Evolutionary conservation across 1,284 basidiomycete species (phyloP), one percentile per base, ranked within the genome.

Genomic region (Gomphus sp.): DNA sequence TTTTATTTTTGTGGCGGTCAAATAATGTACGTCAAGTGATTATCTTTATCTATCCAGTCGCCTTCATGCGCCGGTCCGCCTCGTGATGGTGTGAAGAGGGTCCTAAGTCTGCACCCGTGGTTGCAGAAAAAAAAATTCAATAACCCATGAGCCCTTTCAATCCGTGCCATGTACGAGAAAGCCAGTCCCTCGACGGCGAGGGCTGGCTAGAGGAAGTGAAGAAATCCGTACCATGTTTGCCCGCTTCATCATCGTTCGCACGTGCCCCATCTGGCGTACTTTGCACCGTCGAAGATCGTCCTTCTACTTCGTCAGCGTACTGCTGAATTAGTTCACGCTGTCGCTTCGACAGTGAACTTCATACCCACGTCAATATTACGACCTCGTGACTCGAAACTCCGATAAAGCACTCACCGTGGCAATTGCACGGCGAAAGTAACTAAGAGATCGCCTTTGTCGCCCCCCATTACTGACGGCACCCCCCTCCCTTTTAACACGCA

Each of bases 401-500:
- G 63, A 45, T 53, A 56, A 50, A 34, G 52, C 50, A 70, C 84
- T 72, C 70, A 94, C 93, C 95, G 86, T 28, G 97, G 97, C 66
- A 99, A 82, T 66, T 89, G 83, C 48, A 98, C 80, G 53, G 81
- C 82, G 75, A 98, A 99, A 52, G 86, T 84, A 59, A 99, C 91
- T 68, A 95, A 90, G 60, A 98, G 74, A 73, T 99, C 96, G 51
- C 96, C 96, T 66, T 82, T 87, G 64, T 81, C 80, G 56, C 77
- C 74, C 54, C 81, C 81, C 70, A 81, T 81, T 14, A 91, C 78
- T 52, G 82, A 80, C 58, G 86, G 78, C 49, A 98, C 85, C 44
- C 97, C 97, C 61, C 92, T 85, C 37, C 88, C 87, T 74, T 91
- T 91, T 66, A 99, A 74, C 14, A 98, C 89, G 82, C 97, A 96